Conservation (phyloP, 495 filamentous ascomycete genomes). For the Penicillium antarcticum region DNA sequence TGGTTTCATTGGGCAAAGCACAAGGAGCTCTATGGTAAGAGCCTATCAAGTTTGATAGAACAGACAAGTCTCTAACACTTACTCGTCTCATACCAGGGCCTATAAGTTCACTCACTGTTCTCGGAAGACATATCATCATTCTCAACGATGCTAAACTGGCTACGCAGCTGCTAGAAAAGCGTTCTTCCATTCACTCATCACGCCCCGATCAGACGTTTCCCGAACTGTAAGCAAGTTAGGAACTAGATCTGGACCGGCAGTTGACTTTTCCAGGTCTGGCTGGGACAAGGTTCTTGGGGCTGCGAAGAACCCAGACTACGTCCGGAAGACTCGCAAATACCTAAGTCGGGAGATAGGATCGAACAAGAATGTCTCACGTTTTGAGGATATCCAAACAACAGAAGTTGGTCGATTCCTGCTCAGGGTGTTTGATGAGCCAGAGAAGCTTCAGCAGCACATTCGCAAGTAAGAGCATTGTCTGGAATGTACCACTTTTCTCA, state of each 20-base stretch:
- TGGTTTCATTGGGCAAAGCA: conserved; percentile 47
- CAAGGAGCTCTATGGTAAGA: conserved; percentile 45
- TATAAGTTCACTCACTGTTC: conserved; percentile 49
- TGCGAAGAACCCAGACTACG: conserved; percentile 23
- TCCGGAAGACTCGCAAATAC: conserved; percentile 32
- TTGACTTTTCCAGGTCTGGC: conserved; percentile 6
- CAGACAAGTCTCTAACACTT: not conserved
- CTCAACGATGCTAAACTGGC: conserved; percentile 42
- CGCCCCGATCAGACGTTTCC: conserved; percentile 35
- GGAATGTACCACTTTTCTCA: not conserved
- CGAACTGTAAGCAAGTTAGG: conserved; percentile 34
- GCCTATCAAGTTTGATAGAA: not conserved
- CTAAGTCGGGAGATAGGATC: conserved; percentile 32
- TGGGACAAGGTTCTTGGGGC: conserved; percentile 26
- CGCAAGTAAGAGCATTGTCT: conserved; percentile 22
- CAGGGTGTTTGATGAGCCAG: conserved; percentile 32
- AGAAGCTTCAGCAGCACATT: conserved; percentile 30
- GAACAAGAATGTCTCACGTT: conserved; percentile 22
- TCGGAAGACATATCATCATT: conserved; percentile 47
- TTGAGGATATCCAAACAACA: conserved; percentile 29
- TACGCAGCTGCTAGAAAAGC: conserved; percentile 45
- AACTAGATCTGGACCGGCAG: not conserved
- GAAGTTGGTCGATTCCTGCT: conserved; percentile 41
- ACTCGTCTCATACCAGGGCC: conserved; percentile 25
- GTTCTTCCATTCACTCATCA: conserved; percentile 41